Base-by-base conservation (phyloP, 257 asterid species). In the Fraxinus cuspidata region DNA sequence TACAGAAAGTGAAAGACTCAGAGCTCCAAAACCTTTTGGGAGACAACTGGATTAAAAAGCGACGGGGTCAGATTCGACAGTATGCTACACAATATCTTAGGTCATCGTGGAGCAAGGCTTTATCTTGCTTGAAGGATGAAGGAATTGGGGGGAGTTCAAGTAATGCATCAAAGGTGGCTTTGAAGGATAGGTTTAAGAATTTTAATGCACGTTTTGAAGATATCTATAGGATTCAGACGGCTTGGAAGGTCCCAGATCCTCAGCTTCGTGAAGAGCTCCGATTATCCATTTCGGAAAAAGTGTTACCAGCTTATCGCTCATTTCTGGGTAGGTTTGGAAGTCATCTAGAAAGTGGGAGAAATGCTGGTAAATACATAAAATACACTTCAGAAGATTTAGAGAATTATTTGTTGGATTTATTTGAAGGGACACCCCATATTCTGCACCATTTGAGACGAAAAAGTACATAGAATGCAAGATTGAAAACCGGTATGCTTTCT, bases 251-350 rank as follows among this genome's bases (percentile, higher is more conserved):
- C 34, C 97, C 96, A 28, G 98, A 96, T 85, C 83, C 88, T 69
- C 99, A 96, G 83, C 97, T 96, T 74, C 94, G 99, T 0, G 99
- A 96, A 80, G 98, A 96, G 85, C 99, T 96, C 65, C 87, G 93
- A 83, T 90, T 96, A 78, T 93, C 97, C 72, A 92, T 96, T 49
- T 93, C 98, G 0, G 98, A 93, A 78, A 96, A 93, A 80, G 94
- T 96, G 82, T 86, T 96, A 51, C 99, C 98, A n/a, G 99, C 98
- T 7, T 96, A 96, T 60, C 92, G 99, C 18, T 83, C 98, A 11
- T 96, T 96, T 83, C 18, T 84, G 86, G 98, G 98, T 63, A 86
- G 98, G 86, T 96, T 92, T 63, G 94, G 97, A 71, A 83, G 89
- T 81, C 97, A 89, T 25, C 85, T 93, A 68, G 99, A 96, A 79